Percentiles rank a stretch among this genome's conserved stretches.
Conservation (phyloP, 352 stramenopile genomes). For the Pythium sp. region DNA sequence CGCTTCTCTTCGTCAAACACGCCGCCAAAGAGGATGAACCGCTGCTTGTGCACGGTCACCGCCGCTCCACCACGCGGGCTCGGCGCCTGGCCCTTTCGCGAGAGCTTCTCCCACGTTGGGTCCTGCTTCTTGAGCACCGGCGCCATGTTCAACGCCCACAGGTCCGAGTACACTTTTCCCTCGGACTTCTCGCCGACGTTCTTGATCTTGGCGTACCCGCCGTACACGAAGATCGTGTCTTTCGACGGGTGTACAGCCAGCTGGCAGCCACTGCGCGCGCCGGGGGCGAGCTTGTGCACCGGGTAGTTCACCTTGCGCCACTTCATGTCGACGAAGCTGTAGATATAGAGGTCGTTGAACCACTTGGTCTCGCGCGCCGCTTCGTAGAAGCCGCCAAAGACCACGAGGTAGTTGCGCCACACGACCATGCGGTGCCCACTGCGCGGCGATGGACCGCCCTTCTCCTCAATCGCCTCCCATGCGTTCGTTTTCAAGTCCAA, state of each 20-base stretch:
- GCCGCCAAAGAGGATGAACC: constrained; percentile 96
- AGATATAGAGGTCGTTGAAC: constrained; percentile 95
- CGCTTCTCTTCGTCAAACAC: constrained; percentile 92
- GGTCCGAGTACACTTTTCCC: constrained; percentile 94
- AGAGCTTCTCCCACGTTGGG: constrained; percentile 94
- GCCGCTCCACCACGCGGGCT: constrained; percentile 74
- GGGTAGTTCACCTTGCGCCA: constrained; percentile 83
- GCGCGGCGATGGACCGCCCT: constrained; percentile 70
- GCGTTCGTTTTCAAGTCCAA: constrained; percentile 93
- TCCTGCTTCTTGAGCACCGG: constrained; percentile 85
- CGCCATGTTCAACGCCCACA: constrained; percentile 94
- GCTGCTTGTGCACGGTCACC: constrained; percentile 92
- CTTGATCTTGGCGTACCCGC: constrained; percentile 95
- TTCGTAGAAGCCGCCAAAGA: constrained; percentile 98
- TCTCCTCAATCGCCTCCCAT: constrained; percentile 92
- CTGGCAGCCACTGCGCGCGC: constrained; percentile 79
- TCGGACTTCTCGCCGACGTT: constrained; percentile 90
- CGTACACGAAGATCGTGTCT: constrained; percentile 92
- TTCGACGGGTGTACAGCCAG: constrained; percentile 80
- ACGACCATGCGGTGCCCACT: constrained; percentile 94
- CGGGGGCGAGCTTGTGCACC: constrained; percentile 56
- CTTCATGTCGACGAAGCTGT: constrained; percentile 88
- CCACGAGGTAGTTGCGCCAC: constrained; percentile 94
- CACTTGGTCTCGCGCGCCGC: constrained; percentile 89
- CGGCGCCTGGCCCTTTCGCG: constrained; percentile 84